Evolutionary conservation across 345 rosid genomes (phyloP), one percentile per base, ranked within the genome.

Genomic region (Chamaenerion angustifolium): DNA sequence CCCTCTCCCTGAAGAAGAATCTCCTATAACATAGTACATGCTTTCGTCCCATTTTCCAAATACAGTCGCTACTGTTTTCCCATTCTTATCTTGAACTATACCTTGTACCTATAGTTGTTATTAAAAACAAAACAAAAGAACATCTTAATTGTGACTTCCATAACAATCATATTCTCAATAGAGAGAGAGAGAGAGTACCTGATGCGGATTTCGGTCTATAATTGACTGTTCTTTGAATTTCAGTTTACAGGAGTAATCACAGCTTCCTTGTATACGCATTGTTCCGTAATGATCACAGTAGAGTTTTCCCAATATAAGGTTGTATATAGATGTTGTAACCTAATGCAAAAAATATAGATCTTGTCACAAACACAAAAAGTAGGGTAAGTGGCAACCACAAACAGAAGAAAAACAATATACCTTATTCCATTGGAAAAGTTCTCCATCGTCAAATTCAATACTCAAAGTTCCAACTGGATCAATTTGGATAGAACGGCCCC

Each of bases 31-130:
- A 58, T 71, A 88, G 65, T 84, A 80, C 78, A 93, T 77, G 57
- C 92, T 85, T 67, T 88, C 96, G 56, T 93, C 96, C 99, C 99
- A 93, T 77, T 93, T 93, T 49, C 99, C 99, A 71, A 88, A 80
- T 54, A 93, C 59, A 6, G 88, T 80, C 13, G 96, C 94, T 50
- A 73, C 76, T 3, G 83, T 79, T 67, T 74, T 85, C 42, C 99
- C 95, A 44, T 53, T 69, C 61, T 56, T 77, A 58, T 85, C 92
- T 64, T 79, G 85, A 49, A 93, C 86, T 56, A 74, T 65, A 56
- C 99, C 99, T 37, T 93, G 99, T 48, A 93, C 99, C 98, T 92
- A 75, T 42, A 48, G 46, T 16, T 14, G 9, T 18, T 27, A 8
- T 40, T 12, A 23, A 23, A 23, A 23, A n/a, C n/a, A n/a, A n/a